Evolutionary conservation across 106 monocot genomes (phyloP).

Genomic region (Posidonia australis): DNA sequence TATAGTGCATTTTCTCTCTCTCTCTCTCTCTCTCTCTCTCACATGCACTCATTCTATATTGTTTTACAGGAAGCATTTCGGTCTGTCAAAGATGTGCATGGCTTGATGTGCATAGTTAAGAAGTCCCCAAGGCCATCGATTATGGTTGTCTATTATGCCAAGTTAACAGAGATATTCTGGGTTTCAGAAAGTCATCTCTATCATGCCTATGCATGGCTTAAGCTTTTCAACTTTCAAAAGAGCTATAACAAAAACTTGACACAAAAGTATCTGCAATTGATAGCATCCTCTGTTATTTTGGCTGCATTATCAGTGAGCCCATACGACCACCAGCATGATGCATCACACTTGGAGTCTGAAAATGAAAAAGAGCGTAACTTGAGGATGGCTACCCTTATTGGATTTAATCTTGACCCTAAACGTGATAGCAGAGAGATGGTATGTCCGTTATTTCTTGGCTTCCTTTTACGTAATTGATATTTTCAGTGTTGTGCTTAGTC

Average conservation of each 20-base stretch:
- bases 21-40: no score
- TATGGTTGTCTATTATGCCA: conserved; percentile 88
- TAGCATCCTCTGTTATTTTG: conserved; percentile 84
- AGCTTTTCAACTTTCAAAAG: conserved; percentile 76
- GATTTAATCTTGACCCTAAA: conserved; percentile 66
- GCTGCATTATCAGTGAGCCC: conserved; percentile 78
- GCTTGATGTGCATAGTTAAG: conserved; percentile 92
- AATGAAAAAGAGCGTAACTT: conserved; percentile 89
- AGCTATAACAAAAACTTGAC: conserved; percentile 88
- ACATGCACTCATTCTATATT: no score
- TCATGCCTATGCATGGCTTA: conserved; percentile 96
- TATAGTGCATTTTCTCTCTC: no score
- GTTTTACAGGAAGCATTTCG: conserved; percentile 90
- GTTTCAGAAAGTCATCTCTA: conserved; percentile 81
- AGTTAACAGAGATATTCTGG: conserved; percentile 89
- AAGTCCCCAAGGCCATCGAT: conserved; percentile 83
- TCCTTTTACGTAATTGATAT: conserved; percentile 1
- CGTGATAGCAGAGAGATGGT: conserved; percentile 72
- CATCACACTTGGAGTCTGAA: conserved; percentile 83
- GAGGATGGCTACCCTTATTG: conserved; percentile 70
- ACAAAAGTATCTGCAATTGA: conserved; percentile 87
- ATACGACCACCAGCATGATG: conserved; percentile 59
- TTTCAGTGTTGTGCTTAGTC: no score
- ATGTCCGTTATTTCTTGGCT: conserved; percentile 1
- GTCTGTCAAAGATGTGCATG: conserved; percentile 86